Base-by-base conservation (phyloP, 2,329 filamentous ascomycete species). In the Thyridium curvatum region DNA sequence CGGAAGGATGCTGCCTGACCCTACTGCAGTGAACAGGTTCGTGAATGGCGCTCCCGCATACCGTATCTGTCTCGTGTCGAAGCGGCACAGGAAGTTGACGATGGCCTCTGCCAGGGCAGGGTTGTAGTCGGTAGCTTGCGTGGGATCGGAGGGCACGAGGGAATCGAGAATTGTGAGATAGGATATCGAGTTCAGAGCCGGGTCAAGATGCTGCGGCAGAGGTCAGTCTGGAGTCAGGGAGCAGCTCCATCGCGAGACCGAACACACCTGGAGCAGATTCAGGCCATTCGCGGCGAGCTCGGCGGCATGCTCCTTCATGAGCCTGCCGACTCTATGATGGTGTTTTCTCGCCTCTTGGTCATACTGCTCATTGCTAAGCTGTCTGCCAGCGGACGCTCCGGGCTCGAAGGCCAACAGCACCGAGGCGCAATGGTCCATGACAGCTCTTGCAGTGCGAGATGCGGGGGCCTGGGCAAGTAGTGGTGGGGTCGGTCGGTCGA, bases 11-110 rank as follows among this genome's bases (percentile, higher is more conserved):
- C 58, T 57, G 30, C 64, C 62, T 3, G 50, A 55, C 3, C 55
- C 55, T 12, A 72, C 53, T 33, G 53, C 53, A 2, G 64, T 59
- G 16, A 79, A 58, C 3, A 78, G 49, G 3, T 59, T 53, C n/a
- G 61, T 56, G 15, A 79, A 62, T 4, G 57, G 42, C 3, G 44
- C 40, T 14, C 71, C 70, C 10, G 60, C 63, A 52, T 77, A 78
- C 48, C 75, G 66, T 39, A 74, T 64, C 48, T 79, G 74, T 9
- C 64, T 54, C 12, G 62, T 52, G 42, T 78, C 69, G 46, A 77
- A 78, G 5, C 54, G 54, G 34, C 65, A 45, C 18, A 77, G 52
- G 43, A 78, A 74, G 2, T 54, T 49, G 35, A 69, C 51, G 13
- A 68, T 52, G 34, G 65, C 59, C 43, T 70, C 62, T 18, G 64